phyloP scores from a whole-genome alignment of 129 eudicot genomes.

The Kitagawia praeruptora region DNA sequence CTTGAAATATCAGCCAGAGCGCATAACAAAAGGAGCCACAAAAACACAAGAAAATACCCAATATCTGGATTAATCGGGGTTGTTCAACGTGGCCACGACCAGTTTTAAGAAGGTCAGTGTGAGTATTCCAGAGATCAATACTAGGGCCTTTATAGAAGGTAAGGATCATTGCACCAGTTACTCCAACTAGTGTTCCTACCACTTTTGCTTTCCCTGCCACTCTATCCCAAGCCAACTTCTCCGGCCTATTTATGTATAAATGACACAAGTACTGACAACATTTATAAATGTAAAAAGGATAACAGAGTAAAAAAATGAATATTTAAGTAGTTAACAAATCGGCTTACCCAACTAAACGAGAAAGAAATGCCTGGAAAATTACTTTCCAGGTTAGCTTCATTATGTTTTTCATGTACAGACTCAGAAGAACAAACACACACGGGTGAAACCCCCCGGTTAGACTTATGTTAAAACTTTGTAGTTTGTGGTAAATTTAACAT shows the following conservation, averaged over 20 bases:
- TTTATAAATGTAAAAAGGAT: neutral
- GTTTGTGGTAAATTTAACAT: too few relatives aligned
- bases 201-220: slow-evolving; percentile 31
- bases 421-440: neutral
- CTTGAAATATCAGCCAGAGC: slow-evolving; percentile 36
- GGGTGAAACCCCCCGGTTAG: neutral
- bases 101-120: neutral
- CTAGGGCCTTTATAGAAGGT: slow-evolving; percentile 46
- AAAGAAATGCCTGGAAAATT: slow-evolving; percentile 16
- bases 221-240: slow-evolving; percentile 12
- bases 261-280: neutral
- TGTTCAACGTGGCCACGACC: neutral
- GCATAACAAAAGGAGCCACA: slow-evolving; percentile 21
- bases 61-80: neutral
- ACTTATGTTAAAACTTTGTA: neutral
- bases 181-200: slow-evolving; percentile 37
- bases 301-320: neutral
- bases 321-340: neutral
- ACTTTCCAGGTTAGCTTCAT: slow-evolving; percentile 29
- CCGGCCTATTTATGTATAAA: slow-evolving; percentile 28
- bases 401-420: slow-evolving; percentile 23
- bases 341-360: slow-evolving; percentile 31
- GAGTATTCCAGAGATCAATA: slow-evolving; percentile 17
- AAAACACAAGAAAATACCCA: slow-evolving; percentile 19
- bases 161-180: slow-evolving; percentile 66